Evolutionary conservation across 1,284 basidiomycete species (phyloP).

Genomic region (Naganishia cerealis): DNA sequence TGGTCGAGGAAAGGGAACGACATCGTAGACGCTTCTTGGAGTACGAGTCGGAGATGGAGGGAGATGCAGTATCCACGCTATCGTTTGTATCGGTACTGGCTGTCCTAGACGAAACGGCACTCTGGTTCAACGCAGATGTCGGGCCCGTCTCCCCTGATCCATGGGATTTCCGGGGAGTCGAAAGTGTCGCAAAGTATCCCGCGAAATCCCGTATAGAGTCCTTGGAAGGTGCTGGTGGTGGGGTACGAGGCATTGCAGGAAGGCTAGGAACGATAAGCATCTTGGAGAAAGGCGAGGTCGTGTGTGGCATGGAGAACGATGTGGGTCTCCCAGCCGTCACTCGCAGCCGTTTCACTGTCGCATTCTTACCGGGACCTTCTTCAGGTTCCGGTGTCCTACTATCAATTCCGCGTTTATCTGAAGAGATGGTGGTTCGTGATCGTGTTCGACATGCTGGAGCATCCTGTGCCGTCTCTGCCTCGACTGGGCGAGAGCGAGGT

Average conservation of each 20-base stretch:
- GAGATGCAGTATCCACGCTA: slow-evolving; percentile 21
- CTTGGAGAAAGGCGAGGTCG: not conserved
- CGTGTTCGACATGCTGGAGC: slow-evolving; percentile 25
- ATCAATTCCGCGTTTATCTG: slow-evolving; percentile 14
- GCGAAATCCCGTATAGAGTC: slow-evolving; percentile 25
- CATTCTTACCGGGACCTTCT: not conserved
- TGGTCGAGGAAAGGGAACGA: slow-evolving; percentile 2
- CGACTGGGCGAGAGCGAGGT: slow-evolving; percentile 12
- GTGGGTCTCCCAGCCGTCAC: not conserved
- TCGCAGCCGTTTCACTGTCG: not conserved
- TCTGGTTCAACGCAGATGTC: slow-evolving; percentile 12
- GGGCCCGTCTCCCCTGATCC: slow-evolving; percentile 10
- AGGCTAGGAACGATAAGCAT: not conserved
- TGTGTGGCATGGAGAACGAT: not conserved
- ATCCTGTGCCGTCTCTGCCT: not conserved
- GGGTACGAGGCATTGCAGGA: slow-evolving; percentile 20
- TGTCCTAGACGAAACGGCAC: slow-evolving; percentile 3
- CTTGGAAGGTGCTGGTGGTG: slow-evolving; percentile 19
- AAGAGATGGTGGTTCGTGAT: not conserved
- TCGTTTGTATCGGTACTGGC: slow-evolving; percentile 15
- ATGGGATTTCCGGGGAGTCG: slow-evolving; percentile 1
- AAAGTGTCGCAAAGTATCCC: slow-evolving; percentile 15
- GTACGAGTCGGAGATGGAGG: slow-evolving; percentile 5
- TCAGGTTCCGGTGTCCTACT: not conserved
- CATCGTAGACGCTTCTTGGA: not conserved